Conservation (phyloP, 2,329 filamentous ascomycete species). For the Samsoniella hepiali region DNA sequence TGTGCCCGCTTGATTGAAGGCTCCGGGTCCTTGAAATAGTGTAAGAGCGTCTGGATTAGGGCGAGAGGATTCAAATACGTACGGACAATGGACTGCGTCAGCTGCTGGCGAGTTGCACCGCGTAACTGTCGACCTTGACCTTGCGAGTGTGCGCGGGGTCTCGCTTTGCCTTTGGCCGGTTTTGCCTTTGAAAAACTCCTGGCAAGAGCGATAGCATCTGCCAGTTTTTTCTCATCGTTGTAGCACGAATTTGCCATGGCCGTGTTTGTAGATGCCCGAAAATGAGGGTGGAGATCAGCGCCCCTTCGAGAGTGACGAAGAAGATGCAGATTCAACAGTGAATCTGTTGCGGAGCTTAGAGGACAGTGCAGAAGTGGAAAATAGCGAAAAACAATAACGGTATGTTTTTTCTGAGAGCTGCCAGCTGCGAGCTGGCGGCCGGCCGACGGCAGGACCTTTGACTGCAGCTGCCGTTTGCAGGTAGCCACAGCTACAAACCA, state of each 20-base stretch:
- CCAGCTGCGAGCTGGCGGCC: slow-evolving; percentile 4
- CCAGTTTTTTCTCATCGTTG: slow-evolving; percentile 10
- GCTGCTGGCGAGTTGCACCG: background rate
- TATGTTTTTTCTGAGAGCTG: background rate
- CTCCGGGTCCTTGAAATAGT: background rate
- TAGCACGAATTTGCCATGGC: background rate
- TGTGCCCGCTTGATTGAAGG: background rate
- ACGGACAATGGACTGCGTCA: slow-evolving; percentile 4
- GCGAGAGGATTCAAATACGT: background rate
- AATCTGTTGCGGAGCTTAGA: background rate
- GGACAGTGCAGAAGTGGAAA: background rate
- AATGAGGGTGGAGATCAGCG: background rate
- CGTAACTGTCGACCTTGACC: background rate
- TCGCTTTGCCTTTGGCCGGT: background rate
- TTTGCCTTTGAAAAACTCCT: slow-evolving; percentile 17
- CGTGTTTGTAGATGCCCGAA: background rate
- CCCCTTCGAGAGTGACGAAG: too few relatives aligned
- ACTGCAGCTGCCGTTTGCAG: slow-evolving; percentile 6
- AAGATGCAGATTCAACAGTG: background rate
- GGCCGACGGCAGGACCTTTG: background rate
- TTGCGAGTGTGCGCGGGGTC: background rate
- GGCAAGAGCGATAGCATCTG: slow-evolving; percentile 14
- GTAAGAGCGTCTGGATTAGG: background rate
- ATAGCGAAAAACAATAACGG: background rate
- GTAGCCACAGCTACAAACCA: background rate